Conservation (phyloP, 2,329 filamentous ascomycete genomes). For the Calonectria hawksworthii region DNA sequence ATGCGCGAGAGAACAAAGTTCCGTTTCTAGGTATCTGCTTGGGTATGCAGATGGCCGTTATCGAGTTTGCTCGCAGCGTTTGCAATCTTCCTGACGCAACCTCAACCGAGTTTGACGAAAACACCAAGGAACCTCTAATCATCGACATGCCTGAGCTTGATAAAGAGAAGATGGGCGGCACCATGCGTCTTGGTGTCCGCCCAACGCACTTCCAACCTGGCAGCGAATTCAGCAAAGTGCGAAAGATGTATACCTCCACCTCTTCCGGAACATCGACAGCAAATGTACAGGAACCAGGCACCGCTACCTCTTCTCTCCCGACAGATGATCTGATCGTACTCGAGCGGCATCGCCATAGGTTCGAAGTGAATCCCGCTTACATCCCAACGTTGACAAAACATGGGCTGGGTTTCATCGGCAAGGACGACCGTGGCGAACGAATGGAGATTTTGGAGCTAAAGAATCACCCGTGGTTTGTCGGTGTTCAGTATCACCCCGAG, state of each 20-base stretch:
- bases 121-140: slow-evolving; percentile 77
- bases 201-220: slow-evolving; percentile 81
- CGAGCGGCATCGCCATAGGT: slow-evolving; percentile 89
- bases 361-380: slow-evolving; percentile 89
- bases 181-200: slow-evolving; percentile 86
- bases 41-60: slow-evolving; percentile 92
- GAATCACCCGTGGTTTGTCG: slow-evolving; percentile 86
- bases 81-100: slow-evolving; percentile 72
- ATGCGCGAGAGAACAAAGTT: slow-evolving; percentile 84
- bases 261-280: not conserved
- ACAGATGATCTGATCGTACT: slow-evolving; percentile 59
- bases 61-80: slow-evolving; percentile 86
- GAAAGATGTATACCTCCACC: slow-evolving; percentile 77
- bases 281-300: not conserved
- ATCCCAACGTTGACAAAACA: slow-evolving; percentile 76
- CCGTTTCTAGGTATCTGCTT: slow-evolving; percentile 93
- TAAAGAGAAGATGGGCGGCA: slow-evolving; percentile 74
- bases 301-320: not conserved
- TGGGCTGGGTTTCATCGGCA: slow-evolving; percentile 83
- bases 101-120: slow-evolving; percentile 68
- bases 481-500: slow-evolving; percentile 75
- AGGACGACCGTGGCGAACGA: slow-evolving; percentile 82
- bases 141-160: slow-evolving; percentile 82
- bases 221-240: slow-evolving; percentile 83
- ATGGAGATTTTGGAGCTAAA: slow-evolving; percentile 89